Evolutionary conservation across 345 rosid species (phyloP).

Genomic region (Camelina laxa): DNA sequence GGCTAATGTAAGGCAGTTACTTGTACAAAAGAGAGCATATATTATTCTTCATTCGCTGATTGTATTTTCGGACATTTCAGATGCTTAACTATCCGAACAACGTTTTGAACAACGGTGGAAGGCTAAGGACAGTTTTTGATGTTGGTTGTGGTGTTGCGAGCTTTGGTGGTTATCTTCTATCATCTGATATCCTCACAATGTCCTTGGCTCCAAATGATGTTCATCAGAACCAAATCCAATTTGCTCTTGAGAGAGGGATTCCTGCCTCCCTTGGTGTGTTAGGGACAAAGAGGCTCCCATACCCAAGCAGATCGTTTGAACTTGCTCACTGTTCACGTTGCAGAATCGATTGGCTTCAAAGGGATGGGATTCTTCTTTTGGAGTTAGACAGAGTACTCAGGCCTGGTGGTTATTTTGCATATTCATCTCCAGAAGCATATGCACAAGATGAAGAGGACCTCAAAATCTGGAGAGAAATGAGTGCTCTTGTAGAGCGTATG

Average conservation of each 20-base stretch:
- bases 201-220: constrained; percentile 95
- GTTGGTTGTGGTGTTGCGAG: constrained; percentile 98
- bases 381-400: constrained; percentile 90
- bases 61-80: constrained; percentile 46
- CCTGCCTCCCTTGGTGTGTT: constrained; percentile 95
- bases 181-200: constrained; percentile 77
- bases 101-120: constrained; percentile 71
- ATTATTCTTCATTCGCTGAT: background rate
- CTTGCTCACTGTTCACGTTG: constrained; percentile 96
- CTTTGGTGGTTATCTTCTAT: constrained; percentile 87
- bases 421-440: constrained; percentile 97
- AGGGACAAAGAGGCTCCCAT: constrained; percentile 91
- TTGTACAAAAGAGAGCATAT: background rate
- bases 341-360: constrained; percentile 95
- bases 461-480: constrained; percentile 89
- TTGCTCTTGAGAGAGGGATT: constrained; percentile 95
- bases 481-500: constrained; percentile 87
- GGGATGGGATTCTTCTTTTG: constrained; percentile 88
- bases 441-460: constrained; percentile 95
- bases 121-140: constrained; percentile 77
- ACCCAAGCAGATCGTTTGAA: constrained; percentile 97
- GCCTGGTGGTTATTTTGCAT: constrained; percentile 94
- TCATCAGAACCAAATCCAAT: constrained; percentile 96
- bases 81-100: constrained; percentile 83
- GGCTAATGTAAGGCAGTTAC: constrained; percentile 71